A percentile compares a stretch with the other conserved stretches of the same genome.
Evolutionary conservation across 352 stramenopile species (phyloP).

Genomic region (Phytophthora uliginosa): DNA sequence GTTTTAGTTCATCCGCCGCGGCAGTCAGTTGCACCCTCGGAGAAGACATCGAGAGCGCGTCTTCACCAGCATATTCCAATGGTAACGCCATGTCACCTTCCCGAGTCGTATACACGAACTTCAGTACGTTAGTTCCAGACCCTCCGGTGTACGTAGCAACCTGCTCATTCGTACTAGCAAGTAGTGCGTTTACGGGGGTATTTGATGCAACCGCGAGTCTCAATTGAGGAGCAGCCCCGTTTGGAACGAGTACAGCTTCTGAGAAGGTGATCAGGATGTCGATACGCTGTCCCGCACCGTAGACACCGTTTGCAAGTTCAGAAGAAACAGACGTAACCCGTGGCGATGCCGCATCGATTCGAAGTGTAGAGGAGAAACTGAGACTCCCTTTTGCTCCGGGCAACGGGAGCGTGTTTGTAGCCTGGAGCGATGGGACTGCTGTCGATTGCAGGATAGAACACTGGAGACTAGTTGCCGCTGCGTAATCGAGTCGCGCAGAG

Average conservation of each 20-base stretch:
- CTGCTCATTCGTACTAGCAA: background rate
- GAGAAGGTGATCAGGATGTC: constrained; percentile 69
- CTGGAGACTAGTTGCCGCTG: constrained; percentile 44
- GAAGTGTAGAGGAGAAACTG: constrained; percentile 40
- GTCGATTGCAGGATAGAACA: constrained; percentile 68
- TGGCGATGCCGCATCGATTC: constrained; percentile 55
- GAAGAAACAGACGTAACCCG: constrained; percentile 63
- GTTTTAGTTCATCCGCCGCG: constrained; percentile 16
- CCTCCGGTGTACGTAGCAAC: constrained; percentile 52
- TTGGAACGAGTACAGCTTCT: constrained; percentile 44
- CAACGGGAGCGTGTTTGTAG: constrained; percentile 49
- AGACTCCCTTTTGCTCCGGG: constrained; percentile 60
- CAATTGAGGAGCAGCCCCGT: constrained; percentile 36
- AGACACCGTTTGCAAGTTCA: constrained; percentile 53
- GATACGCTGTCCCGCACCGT: constrained; percentile 68
- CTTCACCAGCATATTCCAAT: constrained; percentile 62
- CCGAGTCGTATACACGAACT: constrained; percentile 47
- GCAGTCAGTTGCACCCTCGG: constrained; percentile 33
- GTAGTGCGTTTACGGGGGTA: constrained; percentile 7
- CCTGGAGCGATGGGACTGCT: constrained; percentile 46
- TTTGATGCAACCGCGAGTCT: constrained; percentile 57
- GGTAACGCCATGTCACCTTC: constrained; percentile 69
- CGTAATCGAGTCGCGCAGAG: constrained; percentile 60
- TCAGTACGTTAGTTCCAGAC: constrained; percentile 46
- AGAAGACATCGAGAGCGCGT: constrained; percentile 51